Percentiles rank a stretch among this genome's conserved stretches.
These are phyloP conservation scores for Limonium bicolor DNA, from an alignment of 148 eudicot species.

Conservation along the genomic window DNA sequence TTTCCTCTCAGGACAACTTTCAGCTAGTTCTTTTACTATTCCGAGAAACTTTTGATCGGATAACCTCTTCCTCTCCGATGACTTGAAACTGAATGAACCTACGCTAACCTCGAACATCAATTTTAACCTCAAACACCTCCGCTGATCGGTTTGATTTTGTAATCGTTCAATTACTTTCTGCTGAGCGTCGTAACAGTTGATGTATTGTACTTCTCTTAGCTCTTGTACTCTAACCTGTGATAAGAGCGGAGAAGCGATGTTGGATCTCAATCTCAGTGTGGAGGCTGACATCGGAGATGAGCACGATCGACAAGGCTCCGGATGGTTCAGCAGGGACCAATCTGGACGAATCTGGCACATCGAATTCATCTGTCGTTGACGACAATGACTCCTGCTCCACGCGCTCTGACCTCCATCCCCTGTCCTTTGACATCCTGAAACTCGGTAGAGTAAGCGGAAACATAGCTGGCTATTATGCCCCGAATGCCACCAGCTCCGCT, in stretches of 20 bases:
- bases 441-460: constrained; percentile 1
- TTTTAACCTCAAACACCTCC: no score
- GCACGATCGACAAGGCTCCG: constrained; percentile 5
- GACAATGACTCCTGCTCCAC: constrained; percentile 26
- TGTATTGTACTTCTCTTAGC: no score
- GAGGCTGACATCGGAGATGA: not conserved
- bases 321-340: constrained; percentile 1
- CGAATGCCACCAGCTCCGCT: not conserved
- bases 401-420: constrained; percentile 8
- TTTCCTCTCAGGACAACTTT: no score
- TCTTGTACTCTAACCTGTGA: no score
- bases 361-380: constrained; percentile 27
- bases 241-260: constrained; percentile 18
- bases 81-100: no score
- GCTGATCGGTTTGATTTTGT: no score
- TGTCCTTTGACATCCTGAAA: constrained; percentile 25
- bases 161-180: no score
- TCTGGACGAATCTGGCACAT: constrained; percentile 20
- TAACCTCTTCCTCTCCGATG: no score
- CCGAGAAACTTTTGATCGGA: no score
- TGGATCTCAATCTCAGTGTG: constrained; percentile 28
- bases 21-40: no score
- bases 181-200: no score
- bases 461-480: not conserved
- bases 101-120: no score